A percentile compares a stretch with the other conserved stretches of the same genome.
Evolutionary conservation across 805 yeast genomes (phyloP).

Genomic region (Spathaspora girioi): DNA sequence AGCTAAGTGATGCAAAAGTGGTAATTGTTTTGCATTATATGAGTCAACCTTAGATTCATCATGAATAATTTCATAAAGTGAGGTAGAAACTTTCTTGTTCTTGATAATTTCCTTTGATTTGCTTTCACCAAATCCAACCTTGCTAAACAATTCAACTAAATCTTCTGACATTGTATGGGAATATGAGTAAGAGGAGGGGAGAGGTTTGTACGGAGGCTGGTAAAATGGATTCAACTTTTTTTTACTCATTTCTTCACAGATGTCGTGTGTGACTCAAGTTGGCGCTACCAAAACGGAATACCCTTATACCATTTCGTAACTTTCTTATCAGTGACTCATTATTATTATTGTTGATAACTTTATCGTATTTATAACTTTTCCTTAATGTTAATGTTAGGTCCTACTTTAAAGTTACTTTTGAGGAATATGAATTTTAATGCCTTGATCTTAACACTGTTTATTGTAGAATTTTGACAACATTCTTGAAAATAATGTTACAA

Average conservation of each 20-base stretch:
- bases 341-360: no score
- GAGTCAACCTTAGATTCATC: constrained; percentile 28
- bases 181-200: neutral
- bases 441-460: no score
- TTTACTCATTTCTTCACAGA: neutral
- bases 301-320: no score
- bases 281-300: no score
- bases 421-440: no score
- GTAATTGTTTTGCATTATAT: constrained; percentile 56
- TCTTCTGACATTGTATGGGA: constrained; percentile 16
- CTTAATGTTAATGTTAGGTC: no score
- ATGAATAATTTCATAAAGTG: constrained; percentile 58
- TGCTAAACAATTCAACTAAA: constrained; percentile 31
- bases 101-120: constrained; percentile 78
- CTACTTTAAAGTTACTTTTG: no score
- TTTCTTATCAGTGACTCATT: no score
- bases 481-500: no score
- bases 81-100: constrained; percentile 77
- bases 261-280: neutral
- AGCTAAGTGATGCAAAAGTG: constrained; percentile 76
- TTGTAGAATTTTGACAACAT: no score
- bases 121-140: constrained; percentile 65
- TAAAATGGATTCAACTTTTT: neutral
- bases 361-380: no score
- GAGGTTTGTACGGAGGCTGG: neutral